Evolutionary conservation across 1,139 yeast species (phyloP).

Genomic region (Spencermartinsiella ligniputridi): DNA sequence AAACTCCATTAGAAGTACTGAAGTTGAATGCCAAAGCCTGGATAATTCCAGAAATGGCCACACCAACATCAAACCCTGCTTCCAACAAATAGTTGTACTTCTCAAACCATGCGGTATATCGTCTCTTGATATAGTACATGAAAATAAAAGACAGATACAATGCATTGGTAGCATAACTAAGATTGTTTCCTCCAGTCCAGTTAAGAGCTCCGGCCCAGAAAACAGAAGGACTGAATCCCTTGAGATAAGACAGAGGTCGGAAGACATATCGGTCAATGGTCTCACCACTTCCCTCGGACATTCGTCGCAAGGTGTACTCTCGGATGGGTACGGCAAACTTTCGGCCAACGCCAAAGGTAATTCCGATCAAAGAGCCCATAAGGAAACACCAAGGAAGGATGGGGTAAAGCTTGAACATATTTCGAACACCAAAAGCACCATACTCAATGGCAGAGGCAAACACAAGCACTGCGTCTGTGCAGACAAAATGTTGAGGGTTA

Average conservation of each 20-base stretch:
- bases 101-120: slow-evolving; percentile 43
- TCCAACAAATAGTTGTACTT: slow-evolving; percentile 49
- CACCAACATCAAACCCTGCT: slow-evolving; percentile 56
- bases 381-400: slow-evolving; percentile 42
- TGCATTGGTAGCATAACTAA: slow-evolving; percentile 47
- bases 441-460: slow-evolving; percentile 51
- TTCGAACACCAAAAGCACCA: slow-evolving; percentile 63
- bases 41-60: slow-evolving; percentile 33
- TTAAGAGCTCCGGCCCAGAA: slow-evolving; percentile 41
- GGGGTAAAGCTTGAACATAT: slow-evolving; percentile 47
- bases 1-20: slow-evolving; percentile 17
- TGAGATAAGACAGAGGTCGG: slow-evolving; percentile 39
- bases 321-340: slow-evolving; percentile 23
- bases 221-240: slow-evolving; percentile 45
- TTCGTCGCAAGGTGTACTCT: slow-evolving; percentile 3
- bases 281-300: slow-evolving; percentile 5
- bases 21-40: slow-evolving; percentile 54
- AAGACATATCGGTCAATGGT: slow-evolving; percentile 17
- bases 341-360: slow-evolving; percentile 14
- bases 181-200: slow-evolving; percentile 42
- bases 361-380: slow-evolving; percentile 41
- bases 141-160: slow-evolving; percentile 47
- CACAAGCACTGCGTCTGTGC: slow-evolving; percentile 40
- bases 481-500: slow-evolving; percentile 34
- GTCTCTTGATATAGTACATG: slow-evolving; percentile 49